Conservation (phyloP, 495 filamentous ascomycete genomes). For the Terfezia claveryi region DNA sequence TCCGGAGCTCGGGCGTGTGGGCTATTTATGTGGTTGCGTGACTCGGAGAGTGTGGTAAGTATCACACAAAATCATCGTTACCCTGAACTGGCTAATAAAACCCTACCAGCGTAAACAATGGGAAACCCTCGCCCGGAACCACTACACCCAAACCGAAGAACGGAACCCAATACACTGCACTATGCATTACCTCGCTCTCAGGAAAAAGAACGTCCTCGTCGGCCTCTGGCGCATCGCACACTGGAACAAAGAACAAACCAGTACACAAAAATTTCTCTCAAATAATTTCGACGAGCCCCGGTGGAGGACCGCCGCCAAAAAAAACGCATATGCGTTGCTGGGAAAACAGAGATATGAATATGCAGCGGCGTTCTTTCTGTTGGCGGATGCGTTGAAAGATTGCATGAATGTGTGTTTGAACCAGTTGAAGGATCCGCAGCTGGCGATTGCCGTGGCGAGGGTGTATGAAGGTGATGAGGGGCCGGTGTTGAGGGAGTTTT, state of each 20-base stretch:
- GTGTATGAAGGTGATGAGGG: constrained; percentile 77
- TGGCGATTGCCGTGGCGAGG: constrained; percentile 73
- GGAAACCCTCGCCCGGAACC: constrained; percentile 71
- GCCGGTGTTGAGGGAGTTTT: constrained; percentile 44
- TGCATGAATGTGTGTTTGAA: constrained; percentile 66
- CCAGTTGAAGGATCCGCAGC: constrained; percentile 68
- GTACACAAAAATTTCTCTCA: constrained; percentile 51
- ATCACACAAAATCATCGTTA: neutral
- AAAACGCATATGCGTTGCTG: constrained; percentile 94
- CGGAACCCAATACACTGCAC: constrained; percentile 90
- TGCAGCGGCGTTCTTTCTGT: constrained; percentile 83
- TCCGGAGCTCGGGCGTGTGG: constrained; percentile 65
- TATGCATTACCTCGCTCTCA: constrained; percentile 72
- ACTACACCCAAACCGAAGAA: constrained; percentile 71
- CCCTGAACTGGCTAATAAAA: neutral
- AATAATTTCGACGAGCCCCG: constrained; percentile 73
- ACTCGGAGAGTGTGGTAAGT: constrained; percentile 51
- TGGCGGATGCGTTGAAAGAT: constrained; percentile 67
- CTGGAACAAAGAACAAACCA: constrained; percentile 67
- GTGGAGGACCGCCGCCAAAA: constrained; percentile 78
- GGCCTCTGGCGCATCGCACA: constrained; percentile 90
- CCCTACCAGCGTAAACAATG: constrained; percentile 43
- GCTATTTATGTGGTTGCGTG: constrained; percentile 86
- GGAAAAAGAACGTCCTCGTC: constrained; percentile 76
- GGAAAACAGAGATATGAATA: constrained; percentile 87